These are phyloP conservation scores for Phoma sp. DNA, from an alignment of 2,329 filamentous ascomycete species.

Conservation along the genomic window DNA sequence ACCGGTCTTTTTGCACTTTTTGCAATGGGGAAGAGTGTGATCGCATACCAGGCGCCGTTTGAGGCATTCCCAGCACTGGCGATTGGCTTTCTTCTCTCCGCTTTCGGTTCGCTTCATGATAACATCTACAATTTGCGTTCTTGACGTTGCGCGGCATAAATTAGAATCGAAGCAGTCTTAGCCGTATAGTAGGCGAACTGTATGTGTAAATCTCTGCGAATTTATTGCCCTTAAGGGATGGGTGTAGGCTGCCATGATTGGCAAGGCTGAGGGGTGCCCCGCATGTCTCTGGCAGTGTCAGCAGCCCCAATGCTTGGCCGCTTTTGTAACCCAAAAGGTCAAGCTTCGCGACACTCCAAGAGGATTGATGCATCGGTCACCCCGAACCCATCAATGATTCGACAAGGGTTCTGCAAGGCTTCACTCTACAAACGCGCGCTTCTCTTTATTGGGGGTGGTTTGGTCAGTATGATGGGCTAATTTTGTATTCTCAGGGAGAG, in stretches of 20 bases:
- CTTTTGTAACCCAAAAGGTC: slow-evolving; percentile 13
- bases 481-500: too few species aligned
- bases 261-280: not conserved
- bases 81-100: slow-evolving; percentile 28
- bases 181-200: slow-evolving; percentile 1
- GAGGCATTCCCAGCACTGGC: slow-evolving; percentile 45
- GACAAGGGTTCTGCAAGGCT: too few species aligned
- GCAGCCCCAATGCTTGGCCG: slow-evolving; percentile 26
- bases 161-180: slow-evolving; percentile 12
- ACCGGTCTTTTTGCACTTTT: slow-evolving; percentile 38
- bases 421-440: too few species aligned
- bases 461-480: too few species aligned
- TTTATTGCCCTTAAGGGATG: slow-evolving; percentile 30
- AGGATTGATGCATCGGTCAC: too few species aligned
- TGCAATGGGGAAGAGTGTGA: slow-evolving; percentile 39
- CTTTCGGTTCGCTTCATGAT: slow-evolving; percentile 16
- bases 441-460: too few species aligned
- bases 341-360: not conserved
- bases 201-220: slow-evolving; percentile 24
- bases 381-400: too few species aligned
- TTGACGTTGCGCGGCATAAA: not conserved
- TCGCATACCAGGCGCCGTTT: slow-evolving; percentile 43
- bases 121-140: not conserved
- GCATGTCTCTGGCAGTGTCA: slow-evolving; percentile 7
- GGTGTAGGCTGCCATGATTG: slow-evolving; percentile 2